Evolutionary conservation across 805 yeast species (phyloP).

Genomic region (Cyberlindnera maritima): DNA sequence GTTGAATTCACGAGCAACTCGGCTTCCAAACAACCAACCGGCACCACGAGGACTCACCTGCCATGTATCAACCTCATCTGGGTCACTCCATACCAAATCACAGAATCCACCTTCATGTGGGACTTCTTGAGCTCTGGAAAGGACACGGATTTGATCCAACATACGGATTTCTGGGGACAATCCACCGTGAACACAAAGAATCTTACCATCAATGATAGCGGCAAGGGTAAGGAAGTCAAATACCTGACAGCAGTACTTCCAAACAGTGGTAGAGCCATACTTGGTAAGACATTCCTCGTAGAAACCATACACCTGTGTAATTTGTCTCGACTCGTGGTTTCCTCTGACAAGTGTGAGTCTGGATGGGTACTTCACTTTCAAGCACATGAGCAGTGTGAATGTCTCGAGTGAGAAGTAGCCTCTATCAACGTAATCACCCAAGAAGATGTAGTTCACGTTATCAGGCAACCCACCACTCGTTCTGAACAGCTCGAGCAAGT

Average conservation of each 20-base stretch:
- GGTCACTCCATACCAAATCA: slow-evolving; percentile 97
- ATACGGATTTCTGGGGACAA: slow-evolving; percentile 94
- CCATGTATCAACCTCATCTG: slow-evolving; percentile 97
- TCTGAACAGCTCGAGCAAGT: slow-evolving; percentile 82
- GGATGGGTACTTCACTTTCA: slow-evolving; percentile 84
- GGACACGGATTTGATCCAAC: slow-evolving; percentile 93
- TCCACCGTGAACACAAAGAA: slow-evolving; percentile 96
- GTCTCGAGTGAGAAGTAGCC: slow-evolving; percentile 97
- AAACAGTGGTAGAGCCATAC: slow-evolving; percentile 81
- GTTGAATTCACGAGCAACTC: slow-evolving; percentile 93
- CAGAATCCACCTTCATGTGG: slow-evolving; percentile 99
- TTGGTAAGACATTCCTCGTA: slow-evolving; percentile 93
- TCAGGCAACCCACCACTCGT: slow-evolving; percentile 89
- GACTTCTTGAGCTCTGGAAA: slow-evolving; percentile 95
- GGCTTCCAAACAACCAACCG: slow-evolving; percentile 95
- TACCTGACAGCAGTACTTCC: slow-evolving; percentile 96
- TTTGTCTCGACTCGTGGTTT: slow-evolving; percentile 96
- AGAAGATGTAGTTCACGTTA: slow-evolving; percentile 75
- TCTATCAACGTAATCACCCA: slow-evolving; percentile 96
- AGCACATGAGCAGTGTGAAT: slow-evolving; percentile 87
- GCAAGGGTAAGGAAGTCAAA: slow-evolving; percentile 92
- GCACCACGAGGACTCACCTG: slow-evolving; percentile 98
- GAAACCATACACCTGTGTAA: slow-evolving; percentile 98
- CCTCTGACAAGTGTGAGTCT: slow-evolving; percentile 91
- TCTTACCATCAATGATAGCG: slow-evolving; percentile 93